Evolutionary conservation across 805 yeast species (phyloP).

Genomic region (Kodamaea sagamina): DNA sequence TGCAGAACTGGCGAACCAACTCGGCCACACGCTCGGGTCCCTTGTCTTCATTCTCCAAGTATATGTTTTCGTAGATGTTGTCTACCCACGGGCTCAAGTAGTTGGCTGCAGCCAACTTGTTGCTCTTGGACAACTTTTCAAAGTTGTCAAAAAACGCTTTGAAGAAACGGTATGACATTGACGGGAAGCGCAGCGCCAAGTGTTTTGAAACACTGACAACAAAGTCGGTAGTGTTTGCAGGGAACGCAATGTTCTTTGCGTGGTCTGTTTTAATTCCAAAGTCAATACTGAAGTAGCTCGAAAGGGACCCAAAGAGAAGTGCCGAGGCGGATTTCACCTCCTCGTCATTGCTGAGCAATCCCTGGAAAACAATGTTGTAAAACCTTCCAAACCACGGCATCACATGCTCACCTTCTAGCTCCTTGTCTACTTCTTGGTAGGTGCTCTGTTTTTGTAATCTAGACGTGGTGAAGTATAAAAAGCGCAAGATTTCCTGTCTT

Average conservation of each 20-base stretch:
- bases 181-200: slow-evolving; percentile 59
- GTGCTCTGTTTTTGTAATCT: slow-evolving; percentile 43
- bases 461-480: slow-evolving; percentile 66
- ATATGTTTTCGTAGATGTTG: slow-evolving; percentile 62
- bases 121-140: slow-evolving; percentile 37
- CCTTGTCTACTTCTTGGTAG: slow-evolving; percentile 22
- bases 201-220: slow-evolving; percentile 56
- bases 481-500: slow-evolving; percentile 63
- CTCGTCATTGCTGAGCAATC: slow-evolving; percentile 59
- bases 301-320: slow-evolving; percentile 59
- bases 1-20: slow-evolving; percentile 62
- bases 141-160: slow-evolving; percentile 48
- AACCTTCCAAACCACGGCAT: slow-evolving; percentile 55
- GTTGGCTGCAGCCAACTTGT: slow-evolving; percentile 44
- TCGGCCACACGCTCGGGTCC: slow-evolving; percentile 65
- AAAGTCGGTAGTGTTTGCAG: slow-evolving; percentile 64
- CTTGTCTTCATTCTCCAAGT: slow-evolving; percentile 50
- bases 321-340: slow-evolving; percentile 66
- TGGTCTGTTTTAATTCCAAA: slow-evolving; percentile 58
- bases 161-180: slow-evolving; percentile 61
- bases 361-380: slow-evolving; percentile 65
- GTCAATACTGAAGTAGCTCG: slow-evolving; percentile 58
- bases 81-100: slow-evolving; percentile 75
- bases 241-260: slow-evolving; percentile 64
- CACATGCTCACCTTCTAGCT: slow-evolving; percentile 26